Conservation (phyloP, 2,329 filamentous ascomycete genomes). For the Hysterium pulicare region DNA sequence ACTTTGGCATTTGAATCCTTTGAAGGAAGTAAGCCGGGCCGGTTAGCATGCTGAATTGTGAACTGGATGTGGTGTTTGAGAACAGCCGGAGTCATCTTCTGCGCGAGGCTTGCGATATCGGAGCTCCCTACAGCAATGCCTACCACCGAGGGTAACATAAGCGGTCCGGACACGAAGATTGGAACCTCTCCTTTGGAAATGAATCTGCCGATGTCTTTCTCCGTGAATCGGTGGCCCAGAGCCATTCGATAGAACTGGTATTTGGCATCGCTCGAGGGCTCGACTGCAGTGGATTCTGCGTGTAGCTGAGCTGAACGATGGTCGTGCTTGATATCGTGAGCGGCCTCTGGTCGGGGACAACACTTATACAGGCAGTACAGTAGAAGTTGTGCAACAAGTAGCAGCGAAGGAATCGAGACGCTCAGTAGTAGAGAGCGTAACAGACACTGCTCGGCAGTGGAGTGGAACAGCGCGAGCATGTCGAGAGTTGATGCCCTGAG, state of each 20-base stretch:
- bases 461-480: too few species aligned
- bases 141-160: conserved; percentile 1
- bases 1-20: neutral
- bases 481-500: too few species aligned
- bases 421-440: too few species aligned
- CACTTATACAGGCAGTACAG: neutral
- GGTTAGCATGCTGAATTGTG: neutral
- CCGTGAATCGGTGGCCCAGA: neutral
- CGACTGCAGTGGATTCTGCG: neutral
- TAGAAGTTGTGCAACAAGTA: neutral
- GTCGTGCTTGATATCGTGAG: neutral
- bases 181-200: neutral
- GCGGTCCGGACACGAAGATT: neutral
- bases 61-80: neutral
- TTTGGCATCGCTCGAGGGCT: too few species aligned
- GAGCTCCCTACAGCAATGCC: neutral
- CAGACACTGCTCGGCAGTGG: too few species aligned
- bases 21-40: neutral
- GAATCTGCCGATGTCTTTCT: neutral
- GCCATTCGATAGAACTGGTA: too few species aligned
- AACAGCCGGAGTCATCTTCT: neutral
- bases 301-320: neutral
- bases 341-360: neutral
- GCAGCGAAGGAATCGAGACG: too few species aligned
- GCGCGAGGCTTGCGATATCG: neutral